phyloP scores from a whole-genome alignment of 176 grass and related monocot genomes.

The Avena insularis region DNA sequence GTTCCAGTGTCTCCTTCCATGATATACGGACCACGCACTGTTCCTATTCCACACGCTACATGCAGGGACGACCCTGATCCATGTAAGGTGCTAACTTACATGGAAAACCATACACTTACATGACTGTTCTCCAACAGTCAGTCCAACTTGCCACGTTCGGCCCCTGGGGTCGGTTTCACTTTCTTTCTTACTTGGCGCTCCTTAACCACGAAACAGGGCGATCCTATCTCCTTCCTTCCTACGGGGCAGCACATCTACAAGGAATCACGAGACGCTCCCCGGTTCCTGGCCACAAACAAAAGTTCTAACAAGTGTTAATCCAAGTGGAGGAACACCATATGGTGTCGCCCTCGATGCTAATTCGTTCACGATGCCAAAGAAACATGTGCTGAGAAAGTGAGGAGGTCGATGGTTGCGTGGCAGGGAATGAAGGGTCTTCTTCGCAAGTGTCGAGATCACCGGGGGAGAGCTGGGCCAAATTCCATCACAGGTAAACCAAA shows the following conservation, averaged over 20 bases:
- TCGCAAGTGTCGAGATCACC: constrained; percentile 21
- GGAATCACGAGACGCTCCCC: not conserved
- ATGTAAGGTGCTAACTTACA: constrained; percentile 29
- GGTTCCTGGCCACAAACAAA: constrained; percentile 30
- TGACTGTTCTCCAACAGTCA: not conserved
- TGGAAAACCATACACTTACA: not conserved
- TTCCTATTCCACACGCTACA: not conserved
- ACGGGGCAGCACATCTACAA: not conserved
- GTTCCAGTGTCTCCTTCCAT: not conserved
- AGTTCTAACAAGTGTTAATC: not conserved
- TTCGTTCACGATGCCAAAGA: not conserved
- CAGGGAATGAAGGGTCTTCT: not conserved
- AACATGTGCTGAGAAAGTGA: not conserved
- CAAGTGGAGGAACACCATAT: not conserved
- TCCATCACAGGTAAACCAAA: not conserved
- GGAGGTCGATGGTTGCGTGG: not conserved
- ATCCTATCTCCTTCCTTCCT: constrained; percentile 46
- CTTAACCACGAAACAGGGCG: constrained; percentile 35
- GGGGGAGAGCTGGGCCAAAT: not conserved
- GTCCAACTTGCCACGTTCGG: not conserved
- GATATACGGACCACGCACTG: not conserved
- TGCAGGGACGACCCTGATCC: constrained; percentile 14
- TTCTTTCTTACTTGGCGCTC: not conserved
- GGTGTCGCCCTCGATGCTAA: not conserved
- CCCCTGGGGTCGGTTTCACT: not conserved